These are phyloP conservation scores for Spathaspora arborariae DNA, from an alignment of 805 yeast species.

Conservation along the genomic window DNA sequence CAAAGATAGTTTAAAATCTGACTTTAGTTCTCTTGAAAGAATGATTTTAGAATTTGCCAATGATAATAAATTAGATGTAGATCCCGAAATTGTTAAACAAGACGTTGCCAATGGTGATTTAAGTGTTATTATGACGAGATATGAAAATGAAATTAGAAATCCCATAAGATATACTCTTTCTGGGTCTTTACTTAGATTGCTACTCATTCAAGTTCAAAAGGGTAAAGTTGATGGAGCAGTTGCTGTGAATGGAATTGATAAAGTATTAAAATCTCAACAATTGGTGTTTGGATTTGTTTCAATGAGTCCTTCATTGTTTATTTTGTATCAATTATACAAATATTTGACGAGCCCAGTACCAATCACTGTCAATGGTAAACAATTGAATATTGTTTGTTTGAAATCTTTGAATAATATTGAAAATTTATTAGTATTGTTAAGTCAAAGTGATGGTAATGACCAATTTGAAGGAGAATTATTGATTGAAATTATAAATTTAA, in stretches of 20 bases:
- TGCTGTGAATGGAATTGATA: conserved; percentile 88
- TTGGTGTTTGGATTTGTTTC: conserved; percentile 92
- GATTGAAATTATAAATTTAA: conserved; percentile 61
- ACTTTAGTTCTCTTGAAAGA: conserved; percentile 74
- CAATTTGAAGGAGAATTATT: conserved; percentile 55
- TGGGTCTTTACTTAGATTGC: conserved; percentile 72
- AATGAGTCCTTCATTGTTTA: conserved; percentile 71
- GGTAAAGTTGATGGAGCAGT: conserved; percentile 92
- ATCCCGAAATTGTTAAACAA: conserved; percentile 31
- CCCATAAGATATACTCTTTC: conserved; percentile 62
- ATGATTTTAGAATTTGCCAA: conserved; percentile 74
- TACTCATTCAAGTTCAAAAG: conserved; percentile 91
- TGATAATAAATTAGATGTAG: conserved; percentile 13
- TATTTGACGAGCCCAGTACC: conserved; percentile 34
- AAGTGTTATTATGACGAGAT: conserved; percentile 72
- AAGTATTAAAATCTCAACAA: conserved; percentile 84
- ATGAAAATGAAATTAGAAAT: conserved; percentile 67
- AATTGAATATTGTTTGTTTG: conserved; percentile 32
- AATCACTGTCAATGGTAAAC: conserved; percentile 27
- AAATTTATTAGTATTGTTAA: conserved; percentile 35
- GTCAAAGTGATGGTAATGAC: conserved; percentile 5
- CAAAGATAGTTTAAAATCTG: conserved; percentile 73
- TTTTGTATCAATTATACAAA: conserved; percentile 44
- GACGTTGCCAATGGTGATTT: conserved; percentile 71
- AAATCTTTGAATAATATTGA: conserved; percentile 57